These are phyloP conservation scores for Fusarium continuum DNA, from an alignment of 2,329 filamentous ascomycete species.

Conservation along the genomic window DNA sequence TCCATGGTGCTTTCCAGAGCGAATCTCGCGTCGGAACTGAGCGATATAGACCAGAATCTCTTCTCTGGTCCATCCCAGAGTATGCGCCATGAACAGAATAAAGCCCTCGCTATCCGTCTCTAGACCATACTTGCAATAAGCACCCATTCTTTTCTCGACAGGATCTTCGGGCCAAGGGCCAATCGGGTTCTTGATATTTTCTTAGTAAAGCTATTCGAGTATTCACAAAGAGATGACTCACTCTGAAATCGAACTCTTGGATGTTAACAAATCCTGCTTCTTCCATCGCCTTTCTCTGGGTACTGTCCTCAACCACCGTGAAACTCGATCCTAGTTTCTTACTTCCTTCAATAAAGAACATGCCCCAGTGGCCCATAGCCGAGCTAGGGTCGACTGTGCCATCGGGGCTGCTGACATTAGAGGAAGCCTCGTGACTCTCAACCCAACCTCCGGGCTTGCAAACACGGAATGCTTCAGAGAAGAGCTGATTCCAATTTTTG, in stretches of 20 bases:
- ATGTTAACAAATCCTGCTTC: slow-evolving; percentile 37
- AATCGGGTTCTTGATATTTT: slow-evolving; percentile 24
- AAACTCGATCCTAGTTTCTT: slow-evolving; percentile 47
- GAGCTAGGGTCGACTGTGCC: slow-evolving; percentile 41
- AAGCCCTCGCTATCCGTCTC: slow-evolving; percentile 51
- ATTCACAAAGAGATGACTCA: neutral
- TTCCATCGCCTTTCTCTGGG: slow-evolving; percentile 33
- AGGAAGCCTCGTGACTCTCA: slow-evolving; percentile 47
- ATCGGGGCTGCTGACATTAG: slow-evolving; percentile 44
- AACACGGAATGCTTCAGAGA: slow-evolving; percentile 61
- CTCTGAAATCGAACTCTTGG: slow-evolving; percentile 38
- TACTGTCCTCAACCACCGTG: slow-evolving; percentile 32
- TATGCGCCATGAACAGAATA: slow-evolving; percentile 47
- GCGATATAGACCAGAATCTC: slow-evolving; percentile 48
- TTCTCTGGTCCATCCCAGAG: slow-evolving; percentile 49
- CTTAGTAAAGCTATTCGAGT: neutral
- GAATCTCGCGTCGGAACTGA: slow-evolving; percentile 47
- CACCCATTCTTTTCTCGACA: slow-evolving; percentile 28
- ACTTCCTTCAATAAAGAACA: slow-evolving; percentile 43
- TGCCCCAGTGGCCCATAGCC: slow-evolving; percentile 43
- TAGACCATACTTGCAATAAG: slow-evolving; percentile 46
- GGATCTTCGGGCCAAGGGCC: slow-evolving; percentile 32
- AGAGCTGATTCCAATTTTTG: slow-evolving; percentile 62
- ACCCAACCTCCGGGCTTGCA: slow-evolving; percentile 64
- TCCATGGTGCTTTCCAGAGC: slow-evolving; percentile 41